Base-by-base conservation (phyloP, 768 basidiomycete genomes). In the Pleurotus giganteus region DNA sequence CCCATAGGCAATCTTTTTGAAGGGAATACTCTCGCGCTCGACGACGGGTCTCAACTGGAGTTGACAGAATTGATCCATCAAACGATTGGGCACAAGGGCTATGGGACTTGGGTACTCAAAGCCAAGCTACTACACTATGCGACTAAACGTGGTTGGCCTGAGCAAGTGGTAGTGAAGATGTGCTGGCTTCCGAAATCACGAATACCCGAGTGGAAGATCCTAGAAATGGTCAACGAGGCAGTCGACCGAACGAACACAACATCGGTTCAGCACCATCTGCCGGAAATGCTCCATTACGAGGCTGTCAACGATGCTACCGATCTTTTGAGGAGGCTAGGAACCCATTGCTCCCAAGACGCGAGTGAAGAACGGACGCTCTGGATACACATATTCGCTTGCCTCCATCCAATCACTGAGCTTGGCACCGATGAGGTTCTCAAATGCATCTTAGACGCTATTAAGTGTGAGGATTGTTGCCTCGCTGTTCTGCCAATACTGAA, bases 191-290 rank as follows among this genome's bases (percentile, higher is more conserved):
- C n/a, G n/a, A n/a, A n/a, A n/a, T n/a, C n/a, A n/a, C n/a, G n/a
- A n/a, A n/a, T n/a, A n/a, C n/a, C n/a, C n/a, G n/a, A n/a, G n/a
- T n/a, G n/a, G n/a, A n/a, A n/a, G n/a, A n/a, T n/a, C n/a, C n/a
- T n/a, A n/a, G n/a, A n/a, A n/a, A n/a, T n/a, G n/a, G n/a, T n/a
- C n/a, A n/a, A n/a, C n/a, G n/a, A n/a, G n/a, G n/a, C n/a, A n/a
- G n/a, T n/a, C n/a, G n/a, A n/a, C n/a, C n/a, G 19, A 11, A 13
- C 13, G 19, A n/a, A 24, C 2, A 17, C n/a, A 11, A 34, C 8
- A n/a, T 51, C 32, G 49, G 49, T 51, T 36, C 24, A 4, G 21
- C 19, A 51, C 8, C 49, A 51, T 28, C 49, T 51, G 11, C 49
- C 49, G 11, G 26, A 34, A 2, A 11, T 34, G 2, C 11, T 36